Conservation (phyloP, 352 stramenopile species). For the Phytophthora cryptogea region DNA sequence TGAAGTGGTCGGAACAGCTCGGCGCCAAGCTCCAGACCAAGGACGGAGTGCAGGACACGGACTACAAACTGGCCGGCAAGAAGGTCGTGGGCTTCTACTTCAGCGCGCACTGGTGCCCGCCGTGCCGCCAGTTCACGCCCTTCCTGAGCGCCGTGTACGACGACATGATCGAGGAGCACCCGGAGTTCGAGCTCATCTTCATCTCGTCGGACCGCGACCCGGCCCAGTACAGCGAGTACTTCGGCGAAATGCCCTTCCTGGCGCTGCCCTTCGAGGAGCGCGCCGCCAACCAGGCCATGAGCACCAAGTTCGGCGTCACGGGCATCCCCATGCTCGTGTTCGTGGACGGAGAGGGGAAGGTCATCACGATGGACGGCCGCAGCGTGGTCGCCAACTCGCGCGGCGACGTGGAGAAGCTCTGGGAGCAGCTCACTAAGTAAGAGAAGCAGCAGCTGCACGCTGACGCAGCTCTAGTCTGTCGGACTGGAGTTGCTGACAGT, state of each 20-base stretch:
- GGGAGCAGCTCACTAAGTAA: slow-evolving; percentile 66
- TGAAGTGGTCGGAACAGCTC: slow-evolving; percentile 68
- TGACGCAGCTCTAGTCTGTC: neutral
- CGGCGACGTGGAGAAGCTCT: slow-evolving; percentile 76
- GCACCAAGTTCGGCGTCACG: slow-evolving; percentile 83
- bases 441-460: neutral
- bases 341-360: slow-evolving; percentile 77
- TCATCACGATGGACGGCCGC: slow-evolving; percentile 82
- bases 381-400: slow-evolving; percentile 76
- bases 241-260: slow-evolving; percentile 92
- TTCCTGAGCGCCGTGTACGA: slow-evolving; percentile 92
- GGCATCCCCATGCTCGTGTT: slow-evolving; percentile 93
- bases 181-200: slow-evolving; percentile 92
- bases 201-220: slow-evolving; percentile 85
- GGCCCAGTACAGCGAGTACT: slow-evolving; percentile 90
- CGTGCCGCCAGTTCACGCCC: slow-evolving; percentile 94
- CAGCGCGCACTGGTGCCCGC: slow-evolving; percentile 94
- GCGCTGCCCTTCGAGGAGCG: slow-evolving; percentile 91
- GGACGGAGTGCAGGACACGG: slow-evolving; percentile 72
- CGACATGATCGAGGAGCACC: slow-evolving; percentile 84
- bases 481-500: slow-evolving; percentile 1
- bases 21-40: slow-evolving; percentile 75
- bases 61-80: slow-evolving; percentile 70
- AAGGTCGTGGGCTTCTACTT: slow-evolving; percentile 96
- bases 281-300: slow-evolving; percentile 70